Base-by-base conservation (phyloP, 2,329 filamentous ascomycete species). In the Alternaria postmessia region DNA sequence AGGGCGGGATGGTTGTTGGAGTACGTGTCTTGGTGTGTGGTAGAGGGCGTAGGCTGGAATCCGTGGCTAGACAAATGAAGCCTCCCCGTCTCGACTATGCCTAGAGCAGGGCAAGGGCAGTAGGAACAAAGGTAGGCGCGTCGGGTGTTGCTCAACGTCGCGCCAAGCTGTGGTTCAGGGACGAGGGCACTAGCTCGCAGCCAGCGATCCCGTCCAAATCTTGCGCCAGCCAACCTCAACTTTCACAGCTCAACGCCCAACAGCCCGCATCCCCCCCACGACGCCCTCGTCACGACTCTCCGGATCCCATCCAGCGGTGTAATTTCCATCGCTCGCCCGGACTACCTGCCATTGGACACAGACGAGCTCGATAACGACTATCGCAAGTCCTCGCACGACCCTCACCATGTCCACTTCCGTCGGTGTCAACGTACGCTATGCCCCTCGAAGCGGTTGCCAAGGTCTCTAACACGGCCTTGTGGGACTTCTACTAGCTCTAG, bases 371-470 rank as follows among this genome's bases (percentile, higher is more conserved):
- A 53, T 36, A 55, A 47, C 54, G 61, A 52, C 66, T 61, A 51
- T 68, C 63, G 59, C 70, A 66, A 56, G 49, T 61, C 60, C 63
- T 71, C 64, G 63, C 66, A 68, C 65, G 36, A 64, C 59, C 57
- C 46, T 65, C 72, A 72, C 65, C 67, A 81, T 81, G 79, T 78
- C 79, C 63, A 69, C 81, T 72, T 83, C 83, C 61, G 80, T 82
- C 65, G 83, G 83, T 64, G 81, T 85, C 63, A 85, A 85, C 74
- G 84, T 85, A 82, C 75, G 83, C 80, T 54, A 51, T 43, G 47
- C 49, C 56, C 57, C 44, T 43, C 38, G 34, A 38, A 20, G 36
- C 48, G 46, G 30, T 18, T 47, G 49, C 52, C 49, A 26, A 38
- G 32, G 47, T 52, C 49, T 32, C 38, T 26, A 36, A 24, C 12